These are phyloP conservation scores for Zygoascus sp. DNA, from an alignment of 1,139 yeast genomes.

Conservation along the genomic window DNA sequence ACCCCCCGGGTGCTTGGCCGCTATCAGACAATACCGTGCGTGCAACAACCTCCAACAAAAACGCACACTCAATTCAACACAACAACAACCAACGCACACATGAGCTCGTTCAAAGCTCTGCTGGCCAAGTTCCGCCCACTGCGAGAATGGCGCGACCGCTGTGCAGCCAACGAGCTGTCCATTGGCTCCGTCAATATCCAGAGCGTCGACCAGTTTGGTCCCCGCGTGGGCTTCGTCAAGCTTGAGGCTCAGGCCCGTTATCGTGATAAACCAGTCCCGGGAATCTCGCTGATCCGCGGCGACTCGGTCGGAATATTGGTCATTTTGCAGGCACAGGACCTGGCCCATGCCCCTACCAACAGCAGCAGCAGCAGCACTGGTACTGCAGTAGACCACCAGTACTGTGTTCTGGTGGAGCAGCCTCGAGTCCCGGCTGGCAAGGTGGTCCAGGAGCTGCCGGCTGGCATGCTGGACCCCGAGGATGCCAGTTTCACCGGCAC, in stretches of 20 bases:
- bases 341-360: slow-evolving; percentile 12
- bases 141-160: slow-evolving; percentile 18
- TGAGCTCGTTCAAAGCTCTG: neutral
- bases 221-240: slow-evolving; percentile 26
- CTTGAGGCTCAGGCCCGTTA: slow-evolving; percentile 22
- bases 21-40: neutral
- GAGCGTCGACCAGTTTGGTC: slow-evolving; percentile 23
- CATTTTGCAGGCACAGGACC: slow-evolving; percentile 15
- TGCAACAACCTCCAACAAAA: too few relatives aligned
- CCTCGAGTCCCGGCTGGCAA: slow-evolving; percentile 27
- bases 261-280: slow-evolving; percentile 24
- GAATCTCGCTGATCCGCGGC: slow-evolving; percentile 27
- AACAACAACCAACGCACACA: too few relatives aligned
- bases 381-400: neutral
- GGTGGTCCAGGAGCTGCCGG: slow-evolving; percentile 25
- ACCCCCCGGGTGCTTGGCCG: neutral
- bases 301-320: slow-evolving; percentile 27
- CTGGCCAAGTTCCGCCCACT: slow-evolving; percentile 21
- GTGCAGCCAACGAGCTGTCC: slow-evolving; percentile 12
- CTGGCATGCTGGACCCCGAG: slow-evolving; percentile 27
- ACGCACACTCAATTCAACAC: neutral
- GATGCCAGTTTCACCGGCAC: slow-evolving; percentile 24
- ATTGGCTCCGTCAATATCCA: slow-evolving; percentile 22
- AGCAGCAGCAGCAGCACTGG: too few relatives aligned
- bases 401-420: slow-evolving; percentile 22